Evolutionary conservation across 768 basidiomycete genomes (phyloP).

Genomic region (Lactarius pseudohatsudake): DNA sequence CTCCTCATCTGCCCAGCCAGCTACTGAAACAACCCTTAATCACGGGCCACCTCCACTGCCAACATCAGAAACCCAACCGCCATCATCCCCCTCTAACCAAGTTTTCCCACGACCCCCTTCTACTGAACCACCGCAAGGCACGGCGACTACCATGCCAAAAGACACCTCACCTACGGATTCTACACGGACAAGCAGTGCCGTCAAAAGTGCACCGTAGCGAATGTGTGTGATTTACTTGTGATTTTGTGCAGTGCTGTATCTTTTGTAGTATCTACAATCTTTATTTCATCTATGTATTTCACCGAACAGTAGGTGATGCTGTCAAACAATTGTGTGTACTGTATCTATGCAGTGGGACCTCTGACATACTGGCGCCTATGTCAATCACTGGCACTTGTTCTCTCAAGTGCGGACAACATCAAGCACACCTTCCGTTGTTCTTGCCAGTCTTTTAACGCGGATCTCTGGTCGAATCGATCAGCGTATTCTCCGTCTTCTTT

Average conservation of each 20-base stretch:
- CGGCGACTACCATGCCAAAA: neutral
- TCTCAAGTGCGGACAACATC: no score
- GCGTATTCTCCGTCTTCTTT: no score
- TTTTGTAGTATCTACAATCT: conserved; percentile 26
- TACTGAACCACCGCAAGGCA: conserved; percentile 5
- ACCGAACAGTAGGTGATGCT: neutral
- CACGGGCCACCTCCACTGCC: conserved; percentile 11
- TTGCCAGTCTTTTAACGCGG: no score
- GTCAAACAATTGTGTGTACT: neutral
- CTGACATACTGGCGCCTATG: no score
- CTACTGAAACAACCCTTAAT: neutral
- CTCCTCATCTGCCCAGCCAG: conserved; percentile 1
- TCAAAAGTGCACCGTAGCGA: conserved; percentile 8
- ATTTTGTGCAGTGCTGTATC: conserved; percentile 24
- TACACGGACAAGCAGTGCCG: conserved; percentile 7
- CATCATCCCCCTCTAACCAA: neutral
- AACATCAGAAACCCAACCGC: conserved; percentile 6
- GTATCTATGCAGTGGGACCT: neutral
- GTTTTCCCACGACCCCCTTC: neutral
- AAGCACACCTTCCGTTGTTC: no score
- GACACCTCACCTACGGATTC: neutral
- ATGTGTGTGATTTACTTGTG: neutral
- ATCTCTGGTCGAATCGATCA: no score
- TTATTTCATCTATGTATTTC: conserved; percentile 19
- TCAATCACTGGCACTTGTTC: no score